Conservation (phyloP, 2,329 filamentous ascomycete genomes). For the Neurospora crassa region DNA sequence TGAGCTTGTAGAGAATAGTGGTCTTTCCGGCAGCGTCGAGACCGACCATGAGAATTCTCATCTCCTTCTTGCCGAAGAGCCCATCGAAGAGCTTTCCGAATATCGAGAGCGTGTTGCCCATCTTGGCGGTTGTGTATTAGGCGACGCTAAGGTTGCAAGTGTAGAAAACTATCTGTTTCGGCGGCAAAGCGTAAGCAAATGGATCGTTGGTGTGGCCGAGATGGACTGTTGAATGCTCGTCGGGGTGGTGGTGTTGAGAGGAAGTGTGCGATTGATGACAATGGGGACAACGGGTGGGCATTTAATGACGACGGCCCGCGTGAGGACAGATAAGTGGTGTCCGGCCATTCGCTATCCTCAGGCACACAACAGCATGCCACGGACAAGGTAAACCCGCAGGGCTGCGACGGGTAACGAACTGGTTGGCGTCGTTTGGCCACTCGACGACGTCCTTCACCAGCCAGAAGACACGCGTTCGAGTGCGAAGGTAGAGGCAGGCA, state of each 20-base stretch:
- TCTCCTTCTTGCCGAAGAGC: slow-evolving; percentile 99
- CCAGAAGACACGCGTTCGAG: neutral
- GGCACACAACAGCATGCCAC: neutral
- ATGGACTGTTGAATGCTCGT: neutral
- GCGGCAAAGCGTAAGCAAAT: slow-evolving; percentile 18
- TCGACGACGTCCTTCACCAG: neutral
- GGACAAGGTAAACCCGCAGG: neutral
- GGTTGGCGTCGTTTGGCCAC: neutral
- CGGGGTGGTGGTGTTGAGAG: slow-evolving; percentile 10
- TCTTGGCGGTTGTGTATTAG: slow-evolving; percentile 50
- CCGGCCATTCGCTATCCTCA: neutral
- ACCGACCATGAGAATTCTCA: slow-evolving; percentile 99
- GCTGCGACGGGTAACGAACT: neutral
- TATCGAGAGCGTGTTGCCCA: slow-evolving; percentile 90
- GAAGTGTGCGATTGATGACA: slow-evolving; percentile 6
- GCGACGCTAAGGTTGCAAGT: slow-evolving; percentile 24
- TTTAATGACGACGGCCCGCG: neutral
- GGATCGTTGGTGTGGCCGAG: neutral
- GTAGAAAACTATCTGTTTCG: slow-evolving; percentile 10
- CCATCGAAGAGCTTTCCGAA: slow-evolving; percentile 73
- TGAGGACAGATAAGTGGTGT: neutral
- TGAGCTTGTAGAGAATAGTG: slow-evolving; percentile 99
- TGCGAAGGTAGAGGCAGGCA: neutral
- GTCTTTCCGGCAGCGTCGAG: slow-evolving; percentile 99
- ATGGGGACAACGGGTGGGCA: neutral